Evolutionary conservation across 176 grass and related monocot species (phyloP).

Genomic region (Eragrostis curvula): DNA sequence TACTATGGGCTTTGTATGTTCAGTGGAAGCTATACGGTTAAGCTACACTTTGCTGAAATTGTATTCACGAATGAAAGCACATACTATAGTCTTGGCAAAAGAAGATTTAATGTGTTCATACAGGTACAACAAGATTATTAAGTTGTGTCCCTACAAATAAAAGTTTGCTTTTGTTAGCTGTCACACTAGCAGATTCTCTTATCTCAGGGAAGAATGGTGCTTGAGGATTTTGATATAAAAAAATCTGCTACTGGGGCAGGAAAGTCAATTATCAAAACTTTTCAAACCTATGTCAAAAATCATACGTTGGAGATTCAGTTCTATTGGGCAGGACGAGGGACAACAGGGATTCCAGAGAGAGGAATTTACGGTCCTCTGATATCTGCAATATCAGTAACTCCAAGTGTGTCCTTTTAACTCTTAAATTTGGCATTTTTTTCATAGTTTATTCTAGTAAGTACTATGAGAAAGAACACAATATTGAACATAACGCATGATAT

Average conservation of each 20-base stretch:
- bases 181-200: conserved; percentile 11
- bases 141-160: neutral
- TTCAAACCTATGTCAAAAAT: conserved; percentile 59
- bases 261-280: conserved; percentile 65
- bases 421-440: conserved; percentile 9
- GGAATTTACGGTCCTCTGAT: conserved; percentile 87
- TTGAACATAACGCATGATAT: conserved; percentile 4
- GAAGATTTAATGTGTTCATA: conserved; percentile 91
- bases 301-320: conserved; percentile 77
- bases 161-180: conserved; percentile 6
- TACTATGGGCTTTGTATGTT: conserved; percentile 95
- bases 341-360: conserved; percentile 84
- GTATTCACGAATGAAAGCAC: conserved; percentile 81
- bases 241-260: conserved; percentile 57
- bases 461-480: conserved; percentile 5
- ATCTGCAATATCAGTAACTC: conserved; percentile 94
- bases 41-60: conserved; percentile 85
- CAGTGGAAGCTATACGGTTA: conserved; percentile 76
- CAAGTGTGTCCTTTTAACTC: conserved; percentile 63
- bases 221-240: conserved; percentile 87
- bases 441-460: neutral
- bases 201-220: conserved; percentile 76
- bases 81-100: conserved; percentile 82
- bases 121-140: conserved; percentile 57
- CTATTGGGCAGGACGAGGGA: conserved; percentile 90